Evolutionary conservation across 345 rosid genomes (phyloP), one percentile per base, ranked within the genome.

Genomic region (Trapa incisa): DNA sequence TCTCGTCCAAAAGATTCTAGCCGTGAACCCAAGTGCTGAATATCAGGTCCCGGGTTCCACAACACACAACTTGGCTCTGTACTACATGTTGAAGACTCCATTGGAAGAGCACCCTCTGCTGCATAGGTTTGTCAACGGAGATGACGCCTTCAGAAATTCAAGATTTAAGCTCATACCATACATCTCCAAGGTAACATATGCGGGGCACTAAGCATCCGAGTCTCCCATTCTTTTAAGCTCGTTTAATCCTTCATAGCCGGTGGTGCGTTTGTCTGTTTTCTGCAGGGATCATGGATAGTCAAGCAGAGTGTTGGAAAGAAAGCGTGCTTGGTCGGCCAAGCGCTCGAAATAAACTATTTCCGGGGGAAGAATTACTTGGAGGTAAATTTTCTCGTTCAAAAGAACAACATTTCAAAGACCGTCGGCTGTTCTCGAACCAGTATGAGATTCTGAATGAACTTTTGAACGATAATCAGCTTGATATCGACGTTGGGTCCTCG

Each of bases 251-350:
- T 37, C 35, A 1, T 8, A 6, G 61, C 1, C n/a, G 32, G 15
- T 1, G 29, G 29, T 22, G 29, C 29, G 29, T 22, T 22, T 22
- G 29, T 50, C 22, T 50, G 1, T 50, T 16, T 5, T 11, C 38
- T 16, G 7, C 63, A 88, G 96, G 99, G 97, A 56, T 87, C 99
- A 48, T 91, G 99, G 99, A 85, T 95, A 50, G 97, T 87, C 47
- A 95, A 87, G 83, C 96, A 89, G 71, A 89, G 97, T 70, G 94
- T 95, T 65, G 96, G 97, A 39, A 95, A 91, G 80, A 87, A 88
- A 68, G 87, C 96, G 47, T 83, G 96, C 76, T 76, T 95, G 70
- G 70, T 95, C 12, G 96, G 96, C 67, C 96, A 85, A 63, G 81
- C 86, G 53, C 96, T 94, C 8, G 90, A 85, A 76, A 75, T 80